Base-by-base conservation (phyloP, 2,329 filamentous ascomycete genomes). In the Chaetomium sp. region DNA sequence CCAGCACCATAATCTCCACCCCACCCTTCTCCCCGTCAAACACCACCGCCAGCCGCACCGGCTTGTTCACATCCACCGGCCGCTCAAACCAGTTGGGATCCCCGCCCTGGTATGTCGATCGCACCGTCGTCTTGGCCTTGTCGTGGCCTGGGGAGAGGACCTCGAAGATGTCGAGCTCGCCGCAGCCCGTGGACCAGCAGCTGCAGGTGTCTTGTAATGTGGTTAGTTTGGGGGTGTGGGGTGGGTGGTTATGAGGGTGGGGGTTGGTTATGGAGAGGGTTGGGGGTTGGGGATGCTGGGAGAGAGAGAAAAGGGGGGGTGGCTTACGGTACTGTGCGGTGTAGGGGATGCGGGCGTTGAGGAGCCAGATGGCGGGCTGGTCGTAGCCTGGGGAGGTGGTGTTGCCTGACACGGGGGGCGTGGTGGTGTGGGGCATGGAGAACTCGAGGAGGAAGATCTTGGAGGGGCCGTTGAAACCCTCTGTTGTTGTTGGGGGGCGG, bases 131-230 rank as follows among this genome's bases (percentile, higher is more conserved):
- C 78, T 90, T 92, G 77, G 86, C 85, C 72, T 86, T 86, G 51
- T 79, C 82, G 74, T 89, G 86, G 31, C 90, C 90, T 0, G 82
- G 75, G 66, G 83, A 81, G 49, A 93, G 84, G 27, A 91, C 82
- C 78, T 93, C 91, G 72, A 89, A 87, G 61, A 93, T 82, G 72
- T 94, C 91, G 67, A 90, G 85, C 78, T 94, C 91, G 71, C 89
- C 90, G 74, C 90, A 93, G 45, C 85, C 72, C 73, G 78, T 81
- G 13, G 76, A 77, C 90, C 90, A 93, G 81, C 91, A 93, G 65
- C 86, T 90, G 81, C 90, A 93, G 2, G 19, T n/a, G 9, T 47
- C 42, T 47, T 47, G 42, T 47, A 2, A 6, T 47, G 8, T 47
- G 16, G 8, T 35, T 35, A 35, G 33, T 13, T 13, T 9, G 21